Evolutionary conservation across 768 basidiomycete species (phyloP).

Genomic region (Russula sp.): DNA sequence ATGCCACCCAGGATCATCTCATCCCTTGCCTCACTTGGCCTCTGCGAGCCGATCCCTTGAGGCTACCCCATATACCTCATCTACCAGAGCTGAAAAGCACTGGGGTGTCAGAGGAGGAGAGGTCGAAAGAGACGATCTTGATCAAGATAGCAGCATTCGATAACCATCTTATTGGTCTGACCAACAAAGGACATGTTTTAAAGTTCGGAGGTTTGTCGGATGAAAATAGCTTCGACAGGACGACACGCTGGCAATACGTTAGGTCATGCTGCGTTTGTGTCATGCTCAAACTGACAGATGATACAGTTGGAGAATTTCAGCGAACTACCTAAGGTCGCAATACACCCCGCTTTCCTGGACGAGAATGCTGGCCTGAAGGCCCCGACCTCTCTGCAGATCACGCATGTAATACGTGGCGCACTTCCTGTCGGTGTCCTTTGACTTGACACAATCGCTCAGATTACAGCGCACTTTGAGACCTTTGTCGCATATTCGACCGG

Average conservation of each 20-base stretch:
- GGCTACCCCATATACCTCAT: slow-evolving; percentile 51
- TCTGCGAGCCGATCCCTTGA: slow-evolving; percentile 44
- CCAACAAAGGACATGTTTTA: slow-evolving; percentile 71
- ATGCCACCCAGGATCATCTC: slow-evolving; percentile 30
- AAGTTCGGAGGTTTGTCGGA: slow-evolving; percentile 44
- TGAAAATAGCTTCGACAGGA: slow-evolving; percentile 31
- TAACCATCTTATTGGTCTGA: slow-evolving; percentile 67
- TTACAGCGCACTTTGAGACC: slow-evolving; percentile 76
- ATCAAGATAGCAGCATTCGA: slow-evolving; percentile 80
- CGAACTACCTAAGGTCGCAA: slow-evolving; percentile 45
- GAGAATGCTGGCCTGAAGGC: slow-evolving; percentile 25
- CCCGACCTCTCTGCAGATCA: slow-evolving; percentile 52
- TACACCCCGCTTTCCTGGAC: slow-evolving; percentile 38
- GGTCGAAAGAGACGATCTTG: slow-evolving; percentile 37
- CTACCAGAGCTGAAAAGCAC: slow-evolving; percentile 45
- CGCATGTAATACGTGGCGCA: slow-evolving; percentile 49
- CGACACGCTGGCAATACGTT: slow-evolving; percentile 66
- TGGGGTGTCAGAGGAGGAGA: slow-evolving; percentile 23
- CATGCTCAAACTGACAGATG: not conserved
- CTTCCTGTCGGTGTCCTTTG: not conserved
- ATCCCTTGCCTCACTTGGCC: slow-evolving; percentile 62
- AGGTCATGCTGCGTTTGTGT: slow-evolving; percentile 23
- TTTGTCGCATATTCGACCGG: slow-evolving; percentile 81
- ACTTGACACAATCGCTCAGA: slow-evolving; percentile 36
- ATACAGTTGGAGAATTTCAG: slow-evolving; percentile 67